phyloP scores from a whole-genome alignment of 306 rosid genomes.

The Fragaria iinumae region DNA sequence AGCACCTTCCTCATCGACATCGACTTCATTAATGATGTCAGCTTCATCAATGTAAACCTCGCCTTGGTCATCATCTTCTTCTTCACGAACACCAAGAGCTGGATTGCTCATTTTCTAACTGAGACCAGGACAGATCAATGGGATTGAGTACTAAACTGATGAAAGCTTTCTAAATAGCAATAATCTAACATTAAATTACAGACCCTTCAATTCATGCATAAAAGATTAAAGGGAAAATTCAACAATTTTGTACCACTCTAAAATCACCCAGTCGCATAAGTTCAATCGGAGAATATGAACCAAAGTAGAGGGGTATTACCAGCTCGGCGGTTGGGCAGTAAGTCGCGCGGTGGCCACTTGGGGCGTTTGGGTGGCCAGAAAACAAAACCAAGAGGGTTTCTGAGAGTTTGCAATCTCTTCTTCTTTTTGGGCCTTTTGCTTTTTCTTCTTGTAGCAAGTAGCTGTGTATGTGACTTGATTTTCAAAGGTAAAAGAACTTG shows the following conservation, averaged over 20 bases:
- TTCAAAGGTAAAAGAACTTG: too few relatives aligned
- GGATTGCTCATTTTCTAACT: constrained; percentile 24
- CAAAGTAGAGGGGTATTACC: background rate
- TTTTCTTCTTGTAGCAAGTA: too few relatives aligned
- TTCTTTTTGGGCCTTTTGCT: too few relatives aligned
- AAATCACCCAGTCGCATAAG: background rate
- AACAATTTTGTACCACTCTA: background rate
- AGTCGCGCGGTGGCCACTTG: background rate
- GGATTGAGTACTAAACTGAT: background rate
- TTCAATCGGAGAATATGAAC: background rate
- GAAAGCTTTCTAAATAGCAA: background rate
- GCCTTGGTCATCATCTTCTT: constrained; percentile 46
- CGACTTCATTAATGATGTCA: constrained; percentile 41
- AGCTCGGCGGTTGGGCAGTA: background rate
- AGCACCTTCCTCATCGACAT: constrained; percentile 46
- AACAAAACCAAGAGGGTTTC: background rate
- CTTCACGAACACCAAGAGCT: constrained; percentile 25
- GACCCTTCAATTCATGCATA: background rate
- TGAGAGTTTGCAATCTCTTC: too few relatives aligned
- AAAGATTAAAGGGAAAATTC: background rate
- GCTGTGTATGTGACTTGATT: too few relatives aligned
- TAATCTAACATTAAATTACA: background rate
- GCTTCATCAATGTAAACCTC: constrained; percentile 47
- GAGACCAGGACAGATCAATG: background rate
- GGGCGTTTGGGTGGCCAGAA: background rate